Conservation (phyloP, 805 yeast genomes). For the Kazachstania kunashirensis region DNA sequence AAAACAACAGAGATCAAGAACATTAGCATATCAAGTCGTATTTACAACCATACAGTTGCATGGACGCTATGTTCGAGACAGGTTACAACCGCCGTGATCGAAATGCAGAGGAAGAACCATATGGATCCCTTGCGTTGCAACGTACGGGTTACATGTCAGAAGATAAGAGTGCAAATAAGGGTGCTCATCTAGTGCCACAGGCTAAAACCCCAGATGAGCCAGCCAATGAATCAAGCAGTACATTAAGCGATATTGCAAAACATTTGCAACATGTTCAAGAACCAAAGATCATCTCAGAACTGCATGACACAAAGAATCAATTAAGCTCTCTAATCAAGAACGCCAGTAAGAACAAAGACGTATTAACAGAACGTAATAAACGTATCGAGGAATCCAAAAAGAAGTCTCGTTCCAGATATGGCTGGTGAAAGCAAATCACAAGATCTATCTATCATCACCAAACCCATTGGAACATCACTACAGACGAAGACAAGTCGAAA, state of each 20-base stretch:
- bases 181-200: not conserved
- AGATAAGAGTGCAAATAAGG: too few relatives aligned
- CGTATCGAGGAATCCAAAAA: constrained; percentile 10
- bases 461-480: not conserved
- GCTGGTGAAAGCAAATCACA: constrained; percentile 10
- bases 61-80: constrained; percentile 4
- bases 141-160: too few relatives aligned
- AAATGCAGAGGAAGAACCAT: not conserved
- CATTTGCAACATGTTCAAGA: not conserved
- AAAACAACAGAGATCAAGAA: too few relatives aligned
- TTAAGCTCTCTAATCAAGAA: constrained; percentile 15
- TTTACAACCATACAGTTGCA: too few relatives aligned
- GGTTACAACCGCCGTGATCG: constrained; percentile 6
- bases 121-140: not conserved
- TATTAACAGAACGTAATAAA: constrained; percentile 11
- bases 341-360: constrained; percentile 13
- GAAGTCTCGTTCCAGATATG: constrained; percentile 14
- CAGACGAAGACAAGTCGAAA: not conserved
- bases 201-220: not conserved
- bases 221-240: too few relatives aligned
- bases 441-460: not conserved
- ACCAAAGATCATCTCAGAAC: constrained; percentile 8
- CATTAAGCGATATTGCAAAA: too few relatives aligned
- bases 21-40: too few relatives aligned
- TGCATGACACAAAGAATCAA: constrained; percentile 15